These are phyloP conservation scores for Aspergillus nomiae DNA, from an alignment of 2,329 filamentous ascomycete species.

Conservation along the genomic window DNA sequence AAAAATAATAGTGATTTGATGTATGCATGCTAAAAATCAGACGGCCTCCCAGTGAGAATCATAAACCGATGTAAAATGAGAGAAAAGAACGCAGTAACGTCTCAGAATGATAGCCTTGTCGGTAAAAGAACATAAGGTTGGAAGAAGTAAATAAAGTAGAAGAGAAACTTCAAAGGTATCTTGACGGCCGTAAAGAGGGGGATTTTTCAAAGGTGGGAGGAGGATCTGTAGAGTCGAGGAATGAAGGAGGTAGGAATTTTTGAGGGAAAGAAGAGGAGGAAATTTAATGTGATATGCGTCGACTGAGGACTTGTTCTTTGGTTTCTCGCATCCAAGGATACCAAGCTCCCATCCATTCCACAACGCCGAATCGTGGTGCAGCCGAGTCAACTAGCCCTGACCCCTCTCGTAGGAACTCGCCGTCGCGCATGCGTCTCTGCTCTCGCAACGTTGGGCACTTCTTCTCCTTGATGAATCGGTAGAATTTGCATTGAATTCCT, in stretches of 20 bases:
- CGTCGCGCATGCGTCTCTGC: constrained; percentile 43
- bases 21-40: constrained; percentile 10
- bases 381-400: constrained; percentile 26
- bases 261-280: constrained; percentile 2
- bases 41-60: constrained; percentile 8
- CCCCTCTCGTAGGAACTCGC: constrained; percentile 41
- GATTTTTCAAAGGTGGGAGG: background rate
- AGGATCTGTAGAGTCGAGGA: constrained; percentile 1
- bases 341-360: constrained; percentile 42
- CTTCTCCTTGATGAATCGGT: constrained; percentile 50
- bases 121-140: background rate
- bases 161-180: constrained; percentile 22
- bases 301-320: constrained; percentile 26
- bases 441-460: constrained; percentile 48
- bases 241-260: constrained; percentile 5
- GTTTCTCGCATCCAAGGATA: constrained; percentile 48
- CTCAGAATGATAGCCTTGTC: background rate
- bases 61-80: constrained; percentile 3
- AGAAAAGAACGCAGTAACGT: background rate
- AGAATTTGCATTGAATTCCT: constrained; percentile 54
- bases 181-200: constrained; percentile 14
- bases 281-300: constrained; percentile 13
- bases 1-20: constrained; percentile 1
- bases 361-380: constrained; percentile 42
- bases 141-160: constrained; percentile 16